phyloP scores from a whole-genome alignment of 306 rosid species.

The Bauhinia variegata region DNA sequence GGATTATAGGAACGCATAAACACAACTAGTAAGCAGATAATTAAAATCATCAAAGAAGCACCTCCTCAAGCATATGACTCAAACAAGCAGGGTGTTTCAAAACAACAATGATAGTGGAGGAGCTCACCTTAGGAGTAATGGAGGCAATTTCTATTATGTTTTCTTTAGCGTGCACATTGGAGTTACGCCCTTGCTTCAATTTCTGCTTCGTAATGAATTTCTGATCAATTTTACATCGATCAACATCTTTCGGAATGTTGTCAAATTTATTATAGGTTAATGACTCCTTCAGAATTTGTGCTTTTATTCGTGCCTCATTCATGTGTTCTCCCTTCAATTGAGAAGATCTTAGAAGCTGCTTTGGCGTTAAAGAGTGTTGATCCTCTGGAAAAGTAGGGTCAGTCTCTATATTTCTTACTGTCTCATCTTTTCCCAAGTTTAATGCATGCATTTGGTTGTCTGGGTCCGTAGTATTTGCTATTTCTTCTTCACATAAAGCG shows the following conservation, averaged over 20 bases:
- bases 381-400: slow-evolving; percentile 20
- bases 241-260: slow-evolving; percentile 32
- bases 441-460: slow-evolving; percentile 7
- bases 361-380: slow-evolving; percentile 32
- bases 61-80: not conserved
- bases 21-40: slow-evolving; percentile 2
- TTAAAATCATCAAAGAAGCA: not conserved
- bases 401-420: slow-evolving; percentile 32
- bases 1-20: not conserved
- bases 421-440: slow-evolving; percentile 39
- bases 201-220: slow-evolving; percentile 35
- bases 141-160: slow-evolving; percentile 31
- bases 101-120: not conserved
- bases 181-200: slow-evolving; percentile 39
- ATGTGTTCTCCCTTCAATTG: slow-evolving; percentile 40
- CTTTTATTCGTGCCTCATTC: slow-evolving; percentile 24
- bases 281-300: slow-evolving; percentile 41
- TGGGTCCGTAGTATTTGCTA: not conserved
- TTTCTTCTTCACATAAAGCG: slow-evolving; percentile 29
- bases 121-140: slow-evolving; percentile 46
- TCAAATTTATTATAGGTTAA: slow-evolving; percentile 30
- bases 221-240: slow-evolving; percentile 40
- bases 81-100: slow-evolving; percentile 17
- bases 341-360: slow-evolving; percentile 37
- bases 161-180: slow-evolving; percentile 18